Conservation (phyloP, 2,329 filamentous ascomycete genomes). For the Hypoxylon sp. region DNA sequence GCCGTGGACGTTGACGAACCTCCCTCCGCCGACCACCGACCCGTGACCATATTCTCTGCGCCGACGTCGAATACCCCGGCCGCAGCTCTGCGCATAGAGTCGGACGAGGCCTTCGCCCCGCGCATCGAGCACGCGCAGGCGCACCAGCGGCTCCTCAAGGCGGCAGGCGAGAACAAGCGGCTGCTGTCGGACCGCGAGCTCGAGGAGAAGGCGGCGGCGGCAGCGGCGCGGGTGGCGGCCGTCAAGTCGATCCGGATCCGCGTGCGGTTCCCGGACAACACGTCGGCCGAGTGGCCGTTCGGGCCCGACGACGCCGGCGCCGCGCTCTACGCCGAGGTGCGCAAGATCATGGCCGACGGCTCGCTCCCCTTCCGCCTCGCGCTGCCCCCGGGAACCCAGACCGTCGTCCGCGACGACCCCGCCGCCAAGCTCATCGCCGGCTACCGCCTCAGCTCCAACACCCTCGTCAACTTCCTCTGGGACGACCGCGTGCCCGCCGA, state of each 20-base stretch:
- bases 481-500: constrained; percentile 39
- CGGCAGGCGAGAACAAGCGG: constrained; percentile 73
- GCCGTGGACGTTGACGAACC: constrained; percentile 44
- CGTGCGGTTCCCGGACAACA: constrained; percentile 88
- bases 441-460: constrained; percentile 73
- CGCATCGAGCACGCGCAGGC: constrained; percentile 78
- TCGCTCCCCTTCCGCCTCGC: constrained; percentile 76
- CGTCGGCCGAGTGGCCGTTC: constrained; percentile 76
- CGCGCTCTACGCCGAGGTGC: constrained; percentile 77
- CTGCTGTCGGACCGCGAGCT: constrained; percentile 85
- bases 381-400: constrained; percentile 64
- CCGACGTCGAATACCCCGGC: constrained; percentile 77
- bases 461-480: constrained; percentile 69
- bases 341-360: constrained; percentile 71
- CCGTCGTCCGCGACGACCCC: constrained; percentile 56
- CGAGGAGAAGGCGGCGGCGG: constrained; percentile 71
- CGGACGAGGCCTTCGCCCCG: constrained; percentile 79
- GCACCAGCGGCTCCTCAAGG: constrained; percentile 73
- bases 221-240: constrained; percentile 69
- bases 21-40: constrained; percentile 48
- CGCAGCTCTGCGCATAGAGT: constrained; percentile 71
- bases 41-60: constrained; percentile 78
- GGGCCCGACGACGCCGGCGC: constrained; percentile 72
- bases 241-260: constrained; percentile 77
- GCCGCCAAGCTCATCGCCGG: constrained; percentile 71